Percentiles rank a stretch among this genome's conserved stretches.
Evolutionary conservation across 495 filamentous ascomycete genomes (phyloP).

Genomic region (Cercophora scortea): DNA sequence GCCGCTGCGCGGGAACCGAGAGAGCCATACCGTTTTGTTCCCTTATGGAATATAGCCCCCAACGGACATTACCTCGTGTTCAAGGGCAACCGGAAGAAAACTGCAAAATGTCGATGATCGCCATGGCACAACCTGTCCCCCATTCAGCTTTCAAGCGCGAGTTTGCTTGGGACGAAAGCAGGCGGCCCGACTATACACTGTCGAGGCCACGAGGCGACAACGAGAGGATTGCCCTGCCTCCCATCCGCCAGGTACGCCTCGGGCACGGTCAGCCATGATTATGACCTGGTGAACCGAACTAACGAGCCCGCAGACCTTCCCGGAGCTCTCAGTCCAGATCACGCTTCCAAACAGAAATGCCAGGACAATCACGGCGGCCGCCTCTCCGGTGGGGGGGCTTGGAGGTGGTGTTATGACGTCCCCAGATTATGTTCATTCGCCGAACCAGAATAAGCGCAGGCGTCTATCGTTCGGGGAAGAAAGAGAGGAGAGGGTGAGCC

Average conservation of each 20-base stretch:
- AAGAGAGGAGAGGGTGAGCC: conserved; percentile 18
- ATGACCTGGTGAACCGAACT: conserved; percentile 2
- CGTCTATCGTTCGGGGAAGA: conserved; percentile 23
- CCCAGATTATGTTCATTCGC: conserved; percentile 30
- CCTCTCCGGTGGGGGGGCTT: conserved; percentile 15
- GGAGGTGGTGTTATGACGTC: conserved; percentile 15
- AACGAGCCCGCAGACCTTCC: conserved; percentile 25
- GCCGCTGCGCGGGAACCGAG: conserved; percentile 15
- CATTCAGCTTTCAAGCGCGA: conserved; percentile 17
- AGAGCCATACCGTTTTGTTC: background rate
- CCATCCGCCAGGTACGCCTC: conserved; percentile 34
- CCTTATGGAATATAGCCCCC: conserved; percentile 15
- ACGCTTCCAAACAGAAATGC: conserved; percentile 6
- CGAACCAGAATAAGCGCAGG: conserved; percentile 28
- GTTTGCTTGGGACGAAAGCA: conserved; percentile 18
- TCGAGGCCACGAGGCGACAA: conserved; percentile 12
- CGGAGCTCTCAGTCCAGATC: conserved; percentile 21
- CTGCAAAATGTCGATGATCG: conserved; percentile 27
- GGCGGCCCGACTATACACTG: conserved; percentile 9
- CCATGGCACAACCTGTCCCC: conserved; percentile 22
- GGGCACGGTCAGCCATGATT: background rate
- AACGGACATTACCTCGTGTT: conserved; percentile 7
- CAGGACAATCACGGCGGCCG: conserved; percentile 15
- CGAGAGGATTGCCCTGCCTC: conserved; percentile 32
- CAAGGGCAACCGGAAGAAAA: conserved; percentile 9